phyloP scores from a whole-genome alignment of 192 early-diverging fungal species.

The Coemansia erecta region DNA sequence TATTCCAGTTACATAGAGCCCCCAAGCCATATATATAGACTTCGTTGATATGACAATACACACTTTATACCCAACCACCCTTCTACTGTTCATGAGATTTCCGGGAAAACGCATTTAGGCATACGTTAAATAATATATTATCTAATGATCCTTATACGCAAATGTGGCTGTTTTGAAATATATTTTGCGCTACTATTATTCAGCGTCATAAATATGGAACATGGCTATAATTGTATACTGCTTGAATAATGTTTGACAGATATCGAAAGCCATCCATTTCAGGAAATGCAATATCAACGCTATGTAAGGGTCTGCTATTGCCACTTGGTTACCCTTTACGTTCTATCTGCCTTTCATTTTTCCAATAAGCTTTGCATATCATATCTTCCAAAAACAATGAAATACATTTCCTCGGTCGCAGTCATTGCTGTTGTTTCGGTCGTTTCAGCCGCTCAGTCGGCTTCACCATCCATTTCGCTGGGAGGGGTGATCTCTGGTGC shows the following conservation, averaged over 20 bases:
- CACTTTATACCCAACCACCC: neutral
- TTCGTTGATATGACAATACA: slow-evolving; percentile 1
- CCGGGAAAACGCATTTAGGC: too few species aligned
- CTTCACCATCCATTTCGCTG: neutral
- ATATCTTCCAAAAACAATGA: neutral
- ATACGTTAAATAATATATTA: neutral
- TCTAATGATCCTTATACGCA: neutral
- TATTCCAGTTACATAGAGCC: slow-evolving; percentile 22
- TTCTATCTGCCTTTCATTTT: neutral
- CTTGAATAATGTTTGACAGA: neutral
- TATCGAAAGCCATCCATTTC: too few species aligned
- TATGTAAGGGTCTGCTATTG: neutral
- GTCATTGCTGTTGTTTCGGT: neutral
- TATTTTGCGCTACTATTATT: too few species aligned
- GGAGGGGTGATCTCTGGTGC: neutral
- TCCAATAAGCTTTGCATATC: neutral
- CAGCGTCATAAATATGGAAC: too few species aligned
- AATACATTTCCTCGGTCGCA: neutral
- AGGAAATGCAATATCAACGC: too few species aligned
- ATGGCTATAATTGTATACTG: neutral
- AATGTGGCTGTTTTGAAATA: too few species aligned
- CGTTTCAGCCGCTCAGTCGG: slow-evolving; percentile 1
- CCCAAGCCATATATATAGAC: slow-evolving; percentile 2
- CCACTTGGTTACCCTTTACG: neutral
- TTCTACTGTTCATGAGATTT: too few species aligned